Percentiles rank a stretch among this genome's conserved stretches.
Conservation (phyloP, 306 rosid species). For the Macrotyloma uniflorum region DNA sequence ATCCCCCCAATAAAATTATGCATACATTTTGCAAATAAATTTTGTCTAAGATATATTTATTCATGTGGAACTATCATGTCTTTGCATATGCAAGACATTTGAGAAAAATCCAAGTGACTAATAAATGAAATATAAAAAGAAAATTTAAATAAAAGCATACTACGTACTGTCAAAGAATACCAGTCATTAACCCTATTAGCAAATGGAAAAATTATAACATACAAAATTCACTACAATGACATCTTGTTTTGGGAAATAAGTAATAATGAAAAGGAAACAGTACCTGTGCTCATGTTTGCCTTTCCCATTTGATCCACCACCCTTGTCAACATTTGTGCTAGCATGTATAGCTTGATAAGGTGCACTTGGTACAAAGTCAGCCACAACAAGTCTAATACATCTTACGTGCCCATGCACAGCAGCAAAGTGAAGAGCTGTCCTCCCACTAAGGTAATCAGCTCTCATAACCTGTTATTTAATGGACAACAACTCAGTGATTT, state of each 20-base stretch:
- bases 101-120: not conserved
- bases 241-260: not conserved
- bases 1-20: conserved; percentile 8
- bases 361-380: conserved; percentile 88
- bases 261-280: conserved; percentile 39
- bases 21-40: conserved; percentile 10
- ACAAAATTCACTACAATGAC: conserved; percentile 9
- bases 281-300: conserved; percentile 70
- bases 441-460: conserved; percentile 92
- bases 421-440: conserved; percentile 96
- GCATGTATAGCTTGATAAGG: conserved; percentile 55
- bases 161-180: not conserved
- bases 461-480: conserved; percentile 64
- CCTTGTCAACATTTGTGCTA: conserved; percentile 42
- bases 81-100: not conserved
- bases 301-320: conserved; percentile 52
- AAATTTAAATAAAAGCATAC: conserved; percentile 1
- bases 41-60: not conserved
- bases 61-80: not conserved
- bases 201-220: not conserved
- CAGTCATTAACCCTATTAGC: not conserved
- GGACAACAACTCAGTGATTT: conserved; percentile 8
- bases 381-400: conserved; percentile 86
- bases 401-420: conserved; percentile 86
- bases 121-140: not conserved